Evolutionary conservation across 23 red algal species (phyloP).

Genomic region (Gracilaria caudata): DNA sequence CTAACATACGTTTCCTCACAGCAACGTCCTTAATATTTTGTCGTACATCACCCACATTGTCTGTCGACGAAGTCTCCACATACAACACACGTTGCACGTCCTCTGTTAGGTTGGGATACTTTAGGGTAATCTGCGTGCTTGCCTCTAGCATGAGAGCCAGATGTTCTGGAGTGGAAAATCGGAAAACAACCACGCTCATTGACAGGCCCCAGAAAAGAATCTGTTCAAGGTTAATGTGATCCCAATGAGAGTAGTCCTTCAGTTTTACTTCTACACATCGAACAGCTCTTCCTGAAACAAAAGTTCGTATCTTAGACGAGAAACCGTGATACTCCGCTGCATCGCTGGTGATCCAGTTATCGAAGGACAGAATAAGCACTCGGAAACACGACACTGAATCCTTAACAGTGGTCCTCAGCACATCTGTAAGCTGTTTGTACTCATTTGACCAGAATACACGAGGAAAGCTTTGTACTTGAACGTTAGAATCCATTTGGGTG

Average conservation of each 20-base stretch:
- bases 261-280: constrained; percentile 2
- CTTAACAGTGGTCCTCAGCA: background rate
- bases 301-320: constrained; percentile 1
- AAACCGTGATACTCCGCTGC: background rate
- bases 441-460: background rate
- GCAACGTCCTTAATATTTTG: background rate
- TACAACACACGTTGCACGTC: constrained; percentile 5
- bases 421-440: background rate
- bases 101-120: background rate
- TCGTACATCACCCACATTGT: background rate
- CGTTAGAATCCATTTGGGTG: background rate
- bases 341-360: background rate
- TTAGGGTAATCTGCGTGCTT: constrained; percentile 13
- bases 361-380: background rate
- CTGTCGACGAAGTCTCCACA: background rate
- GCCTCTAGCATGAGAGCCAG: background rate
- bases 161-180: background rate
- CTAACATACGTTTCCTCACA: too few relatives aligned
- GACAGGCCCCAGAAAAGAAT: constrained; percentile 14
- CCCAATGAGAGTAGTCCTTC: background rate
- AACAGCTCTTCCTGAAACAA: background rate
- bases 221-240: constrained; percentile 11
- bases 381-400: background rate
- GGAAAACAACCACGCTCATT: background rate
- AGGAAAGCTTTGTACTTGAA: background rate